These are phyloP conservation scores for Hibiscus syriacus DNA, from an alignment of 345 rosid species.

Conservation along the genomic window DNA sequence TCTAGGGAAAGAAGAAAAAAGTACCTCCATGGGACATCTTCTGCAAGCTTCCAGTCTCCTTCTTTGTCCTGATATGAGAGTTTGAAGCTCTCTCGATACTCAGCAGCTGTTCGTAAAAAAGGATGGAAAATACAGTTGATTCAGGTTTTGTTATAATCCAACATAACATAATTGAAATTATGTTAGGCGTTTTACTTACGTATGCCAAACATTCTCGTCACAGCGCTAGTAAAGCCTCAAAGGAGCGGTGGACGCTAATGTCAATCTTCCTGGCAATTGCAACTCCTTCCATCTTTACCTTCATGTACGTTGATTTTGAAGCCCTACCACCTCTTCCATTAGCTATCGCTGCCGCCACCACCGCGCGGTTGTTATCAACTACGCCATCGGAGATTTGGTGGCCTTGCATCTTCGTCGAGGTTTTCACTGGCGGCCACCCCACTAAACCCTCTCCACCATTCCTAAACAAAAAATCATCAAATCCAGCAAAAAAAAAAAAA, in stretches of 20 bases:
- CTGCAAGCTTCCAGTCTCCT: constrained; percentile 9
- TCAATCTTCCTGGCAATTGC: constrained; percentile 5
- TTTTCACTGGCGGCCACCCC: constrained; percentile 10
- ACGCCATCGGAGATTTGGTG: background rate
- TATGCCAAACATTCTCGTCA: background rate
- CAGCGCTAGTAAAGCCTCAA: background rate
- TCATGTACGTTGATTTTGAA: constrained; percentile 7
- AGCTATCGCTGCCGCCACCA: background rate
- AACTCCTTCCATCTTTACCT: constrained; percentile 7
- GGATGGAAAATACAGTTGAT: background rate
- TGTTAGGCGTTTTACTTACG: background rate
- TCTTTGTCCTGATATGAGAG: constrained; percentile 7
- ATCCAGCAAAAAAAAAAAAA: background rate
- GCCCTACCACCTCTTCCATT: background rate
- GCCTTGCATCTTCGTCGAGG: background rate
- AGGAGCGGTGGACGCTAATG: background rate
- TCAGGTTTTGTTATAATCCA: background rate
- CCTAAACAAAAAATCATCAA: background rate
- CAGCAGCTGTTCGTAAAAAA: background rate
- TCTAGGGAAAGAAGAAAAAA: background rate
- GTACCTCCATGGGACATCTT: constrained; percentile 12
- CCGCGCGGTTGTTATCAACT: background rate
- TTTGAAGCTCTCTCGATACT: background rate
- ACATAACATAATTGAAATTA: background rate
- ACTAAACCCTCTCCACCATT: constrained; percentile 5